These are phyloP conservation scores for Aspergillus sojae DNA, from an alignment of 2,329 filamentous ascomycete genomes.

Conservation along the genomic window DNA sequence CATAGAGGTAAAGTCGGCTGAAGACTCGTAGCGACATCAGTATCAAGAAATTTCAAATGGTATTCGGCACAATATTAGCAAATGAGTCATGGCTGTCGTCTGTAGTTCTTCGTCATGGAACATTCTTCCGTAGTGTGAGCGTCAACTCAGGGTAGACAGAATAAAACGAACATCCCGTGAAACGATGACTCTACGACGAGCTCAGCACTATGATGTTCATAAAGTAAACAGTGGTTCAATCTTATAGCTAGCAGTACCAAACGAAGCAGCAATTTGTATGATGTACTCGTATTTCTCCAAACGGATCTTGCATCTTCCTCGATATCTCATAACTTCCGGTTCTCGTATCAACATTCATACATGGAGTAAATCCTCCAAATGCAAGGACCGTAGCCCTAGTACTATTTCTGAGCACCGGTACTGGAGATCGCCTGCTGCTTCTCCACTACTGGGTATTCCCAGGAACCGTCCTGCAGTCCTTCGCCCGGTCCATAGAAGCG, in stretches of 20 bases:
- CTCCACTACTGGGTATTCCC: not conserved
- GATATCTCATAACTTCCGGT: not conserved
- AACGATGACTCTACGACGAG: not conserved
- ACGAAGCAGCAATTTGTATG: not conserved
- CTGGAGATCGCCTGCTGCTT: not conserved
- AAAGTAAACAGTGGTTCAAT: not conserved
- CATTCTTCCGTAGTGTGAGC: too few species aligned
- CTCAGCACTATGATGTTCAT: not conserved
- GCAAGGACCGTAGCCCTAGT: not conserved
- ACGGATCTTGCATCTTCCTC: not conserved
- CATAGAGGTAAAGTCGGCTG: not conserved
- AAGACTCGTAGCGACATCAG: not conserved
- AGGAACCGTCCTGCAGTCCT: not conserved
- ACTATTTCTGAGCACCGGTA: not conserved
- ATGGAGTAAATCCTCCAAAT: not conserved
- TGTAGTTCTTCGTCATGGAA: too few species aligned
- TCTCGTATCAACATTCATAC: not conserved
- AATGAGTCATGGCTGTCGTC: too few species aligned
- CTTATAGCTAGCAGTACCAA: not conserved
- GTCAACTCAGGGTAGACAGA: too few species aligned
- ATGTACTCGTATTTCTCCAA: not conserved
- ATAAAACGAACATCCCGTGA: too few species aligned
- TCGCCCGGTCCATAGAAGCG: not conserved
- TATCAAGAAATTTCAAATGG: not conserved
- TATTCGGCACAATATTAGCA: too few species aligned